phyloP scores from a whole-genome alignment of 306 rosid species.

The Nissolia schottii region DNA sequence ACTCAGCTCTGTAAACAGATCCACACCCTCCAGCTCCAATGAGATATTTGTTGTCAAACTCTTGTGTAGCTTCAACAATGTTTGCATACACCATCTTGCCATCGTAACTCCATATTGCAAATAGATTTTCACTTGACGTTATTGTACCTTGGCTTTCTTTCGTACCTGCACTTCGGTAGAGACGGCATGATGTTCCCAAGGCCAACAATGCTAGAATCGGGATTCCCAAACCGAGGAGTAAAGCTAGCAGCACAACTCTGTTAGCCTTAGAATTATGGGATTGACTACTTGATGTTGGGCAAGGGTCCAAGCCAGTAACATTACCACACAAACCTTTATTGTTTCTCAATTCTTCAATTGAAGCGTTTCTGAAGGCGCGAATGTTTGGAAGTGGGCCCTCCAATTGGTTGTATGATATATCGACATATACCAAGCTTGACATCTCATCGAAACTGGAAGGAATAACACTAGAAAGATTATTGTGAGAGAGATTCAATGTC shows the following conservation, averaged over 20 bases:
- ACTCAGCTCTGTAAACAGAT: no score
- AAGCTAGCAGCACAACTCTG: background rate
- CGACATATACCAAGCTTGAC: constrained; percentile 29
- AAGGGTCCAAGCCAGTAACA: background rate
- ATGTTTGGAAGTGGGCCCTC: constrained; percentile 1
- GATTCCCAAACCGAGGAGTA: background rate
- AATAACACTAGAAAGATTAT: constrained; percentile 26
- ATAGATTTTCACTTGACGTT: background rate
- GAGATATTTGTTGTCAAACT: no score
- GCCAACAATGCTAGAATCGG: background rate
- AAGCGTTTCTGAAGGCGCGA: background rate
- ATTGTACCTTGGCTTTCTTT: background rate
- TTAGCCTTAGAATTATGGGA: background rate
- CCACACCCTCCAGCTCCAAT: no score
- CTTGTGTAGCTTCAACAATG: no score
- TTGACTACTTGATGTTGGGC: background rate
- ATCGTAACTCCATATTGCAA: constrained; percentile 19
- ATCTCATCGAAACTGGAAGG: constrained; percentile 15
- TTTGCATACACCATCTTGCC: constrained; percentile 1
- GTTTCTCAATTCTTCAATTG: background rate
- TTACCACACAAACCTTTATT: background rate
- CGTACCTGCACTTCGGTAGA: background rate
- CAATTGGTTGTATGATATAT: constrained; percentile 20
- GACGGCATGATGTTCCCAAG: background rate
- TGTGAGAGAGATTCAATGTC: constrained; percentile 34